Evolutionary conservation across 2,329 filamentous ascomycete species (phyloP).

Genomic region (Fusarium guadeloupense): DNA sequence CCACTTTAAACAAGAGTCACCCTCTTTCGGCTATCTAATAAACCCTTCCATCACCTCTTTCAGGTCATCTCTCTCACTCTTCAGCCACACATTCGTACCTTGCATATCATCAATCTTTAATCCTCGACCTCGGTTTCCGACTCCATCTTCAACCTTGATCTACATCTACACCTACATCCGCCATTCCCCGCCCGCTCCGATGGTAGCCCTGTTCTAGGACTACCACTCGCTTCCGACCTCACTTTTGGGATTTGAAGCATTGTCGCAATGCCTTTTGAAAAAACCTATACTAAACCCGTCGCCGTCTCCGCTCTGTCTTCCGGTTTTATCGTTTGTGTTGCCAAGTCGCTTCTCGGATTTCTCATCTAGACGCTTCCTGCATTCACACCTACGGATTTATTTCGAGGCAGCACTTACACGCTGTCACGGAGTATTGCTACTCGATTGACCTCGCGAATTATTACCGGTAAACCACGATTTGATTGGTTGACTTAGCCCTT

Average conservation of each 20-base stretch:
- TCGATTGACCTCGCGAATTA: constrained; percentile 49
- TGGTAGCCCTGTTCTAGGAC: constrained; percentile 50
- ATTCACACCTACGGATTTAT: constrained; percentile 54
- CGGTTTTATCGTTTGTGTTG: constrained; percentile 67
- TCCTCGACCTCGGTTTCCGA: constrained; percentile 24
- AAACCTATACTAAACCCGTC: constrained; percentile 64
- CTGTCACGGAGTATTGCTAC: constrained; percentile 54
- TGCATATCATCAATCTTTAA: constrained; percentile 38
- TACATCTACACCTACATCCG: constrained; percentile 10
- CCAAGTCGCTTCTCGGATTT: constrained; percentile 53
- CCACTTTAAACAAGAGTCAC: constrained; percentile 49
- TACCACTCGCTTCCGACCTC: constrained; percentile 42
- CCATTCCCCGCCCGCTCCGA: constrained; percentile 37
- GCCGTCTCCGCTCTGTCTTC: constrained; percentile 69
- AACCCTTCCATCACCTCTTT: constrained; percentile 40
- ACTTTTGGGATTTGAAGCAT: constrained; percentile 45
- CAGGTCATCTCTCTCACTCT: constrained; percentile 27
- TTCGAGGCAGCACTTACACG: constrained; percentile 48
- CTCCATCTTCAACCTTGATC: constrained; percentile 30
- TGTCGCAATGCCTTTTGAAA: constrained; percentile 68
- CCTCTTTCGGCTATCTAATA: constrained; percentile 43
- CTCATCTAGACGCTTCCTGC: constrained; percentile 55
- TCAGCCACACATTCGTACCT: constrained; percentile 46
- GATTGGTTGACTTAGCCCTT: constrained; percentile 59
- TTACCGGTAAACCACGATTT: constrained; percentile 52